Conservation (phyloP, 2,329 filamentous ascomycete species). For the Orbilia javanica region DNA sequence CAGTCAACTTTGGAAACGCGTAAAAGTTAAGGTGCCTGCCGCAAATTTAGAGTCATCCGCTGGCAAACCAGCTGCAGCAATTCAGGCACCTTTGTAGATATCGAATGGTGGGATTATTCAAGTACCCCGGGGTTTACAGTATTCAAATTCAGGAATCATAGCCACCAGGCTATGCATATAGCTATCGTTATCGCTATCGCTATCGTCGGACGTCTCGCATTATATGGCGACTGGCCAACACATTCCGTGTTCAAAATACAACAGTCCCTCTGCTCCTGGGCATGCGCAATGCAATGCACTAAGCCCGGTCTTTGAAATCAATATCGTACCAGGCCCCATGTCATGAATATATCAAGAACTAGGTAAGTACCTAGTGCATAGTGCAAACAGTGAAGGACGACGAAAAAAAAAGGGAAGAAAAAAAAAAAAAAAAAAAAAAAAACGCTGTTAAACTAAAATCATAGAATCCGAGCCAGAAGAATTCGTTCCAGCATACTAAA, state of each 20-base stretch:
- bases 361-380: no score
- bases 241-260: neutral
- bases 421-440: no score
- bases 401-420: no score
- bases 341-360: no score
- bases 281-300: neutral
- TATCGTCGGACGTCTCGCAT: no score
- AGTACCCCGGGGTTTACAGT: no score
- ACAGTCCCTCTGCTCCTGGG: neutral
- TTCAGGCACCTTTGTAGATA: neutral
- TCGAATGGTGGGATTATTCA: no score
- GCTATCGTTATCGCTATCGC: neutral
- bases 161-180: neutral
- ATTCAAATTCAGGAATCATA: neutral
- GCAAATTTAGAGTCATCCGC: no score
- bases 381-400: neutral
- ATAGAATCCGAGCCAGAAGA: neutral
- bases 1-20: slow-evolving; percentile 33
- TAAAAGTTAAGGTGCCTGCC: no score
- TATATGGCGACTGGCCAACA: no score
- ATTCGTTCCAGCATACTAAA: slow-evolving; percentile 5
- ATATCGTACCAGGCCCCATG: no score
- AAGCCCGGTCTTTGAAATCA: neutral
- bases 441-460: neutral
- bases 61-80: neutral